phyloP scores from a whole-genome alignment of 2,329 filamentous ascomycete genomes.

The Scleromitrula shiraiana region DNA sequence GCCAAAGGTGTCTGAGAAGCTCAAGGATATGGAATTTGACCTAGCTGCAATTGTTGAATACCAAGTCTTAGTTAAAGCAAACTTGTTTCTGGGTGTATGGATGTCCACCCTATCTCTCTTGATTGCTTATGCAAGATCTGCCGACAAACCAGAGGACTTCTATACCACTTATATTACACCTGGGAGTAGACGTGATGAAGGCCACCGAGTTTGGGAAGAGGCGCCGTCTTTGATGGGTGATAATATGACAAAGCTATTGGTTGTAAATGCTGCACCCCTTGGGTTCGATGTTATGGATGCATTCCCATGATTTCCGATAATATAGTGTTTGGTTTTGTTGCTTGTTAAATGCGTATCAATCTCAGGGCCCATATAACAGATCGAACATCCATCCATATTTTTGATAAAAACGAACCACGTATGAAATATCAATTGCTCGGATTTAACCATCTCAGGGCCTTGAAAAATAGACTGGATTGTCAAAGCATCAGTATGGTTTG shows the following conservation, averaged over 20 bases:
- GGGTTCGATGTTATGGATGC: conserved; percentile 19
- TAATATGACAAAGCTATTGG: conserved; percentile 18
- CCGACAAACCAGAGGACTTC: conserved; percentile 14
- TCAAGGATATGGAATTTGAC: conserved; percentile 16
- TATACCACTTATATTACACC: conserved; percentile 16
- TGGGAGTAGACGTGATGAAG: conserved; percentile 11
- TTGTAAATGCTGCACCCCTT: conserved; percentile 10
- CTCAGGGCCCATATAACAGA: no score
- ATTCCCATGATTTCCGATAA: conserved; percentile 13
- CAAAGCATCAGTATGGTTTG: no score
- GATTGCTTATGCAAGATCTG: conserved; percentile 18
- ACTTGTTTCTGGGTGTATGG: conserved; percentile 16
- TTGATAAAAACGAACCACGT: no score
- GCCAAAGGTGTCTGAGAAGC: not conserved
- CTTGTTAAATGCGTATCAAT: no score
- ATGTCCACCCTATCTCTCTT: conserved; percentile 20
- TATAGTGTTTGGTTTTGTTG: not conserved
- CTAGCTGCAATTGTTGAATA: conserved; percentile 20
- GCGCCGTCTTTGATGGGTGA: conserved; percentile 16
- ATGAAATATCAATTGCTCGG: no score
- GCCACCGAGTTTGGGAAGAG: not conserved
- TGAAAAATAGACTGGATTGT: no score
- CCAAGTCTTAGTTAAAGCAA: conserved; percentile 14
- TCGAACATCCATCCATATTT: no score
- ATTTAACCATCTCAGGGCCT: no score